Evolutionary conservation across 179 eudicot species (phyloP), one percentile per base, ranked within the genome.

Genomic region (Beta macrorhiza): DNA sequence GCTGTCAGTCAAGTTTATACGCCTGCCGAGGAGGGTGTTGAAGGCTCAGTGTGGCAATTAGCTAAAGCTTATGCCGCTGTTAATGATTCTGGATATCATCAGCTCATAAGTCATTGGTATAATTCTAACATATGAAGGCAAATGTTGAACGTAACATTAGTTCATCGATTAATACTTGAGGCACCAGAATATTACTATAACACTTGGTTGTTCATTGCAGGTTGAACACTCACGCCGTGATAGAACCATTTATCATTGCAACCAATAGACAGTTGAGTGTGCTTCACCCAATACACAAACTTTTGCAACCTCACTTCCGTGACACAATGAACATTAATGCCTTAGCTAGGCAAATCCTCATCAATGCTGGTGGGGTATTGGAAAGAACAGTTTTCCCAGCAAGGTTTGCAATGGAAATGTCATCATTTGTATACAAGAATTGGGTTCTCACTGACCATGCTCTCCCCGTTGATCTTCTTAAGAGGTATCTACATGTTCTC

Each of bases 321-420:
- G 91, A 91, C 78, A 92, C 97, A 17, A 91, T 93, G 97, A 88
- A 90, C 79, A 86, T 93, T 53, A 93, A 93, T 71, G 97, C 94
- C 42, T 71, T 91, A 61, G 97, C 91, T 72, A 84, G 98, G 62
- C 93, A 93, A 78, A 84, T 87, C 81, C 89, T 93, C 59, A 91
- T 92, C 57, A 93, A 91, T 85, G 92, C 88, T 14, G 89, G 90
- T 42, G 98, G 97, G 5, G 80, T 93, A 5, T 79, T 93, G 37
- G 98, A 93, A 86, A 77, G 75, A 76, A 91, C 97, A 3, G 91
- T 93, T 62, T 92, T 88, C 72, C 91, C 97, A 9, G 89, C 81
- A n/a, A 87, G 82, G 75, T 93, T 79, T 83, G 80, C 95, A 52
- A 85, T 92, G 93, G 98, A 93, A 83, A 79, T 90, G 87, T 90